Evolutionary conservation across 2,329 filamentous ascomycete species (phyloP).

Genomic region (Fusarium robinianum): DNA sequence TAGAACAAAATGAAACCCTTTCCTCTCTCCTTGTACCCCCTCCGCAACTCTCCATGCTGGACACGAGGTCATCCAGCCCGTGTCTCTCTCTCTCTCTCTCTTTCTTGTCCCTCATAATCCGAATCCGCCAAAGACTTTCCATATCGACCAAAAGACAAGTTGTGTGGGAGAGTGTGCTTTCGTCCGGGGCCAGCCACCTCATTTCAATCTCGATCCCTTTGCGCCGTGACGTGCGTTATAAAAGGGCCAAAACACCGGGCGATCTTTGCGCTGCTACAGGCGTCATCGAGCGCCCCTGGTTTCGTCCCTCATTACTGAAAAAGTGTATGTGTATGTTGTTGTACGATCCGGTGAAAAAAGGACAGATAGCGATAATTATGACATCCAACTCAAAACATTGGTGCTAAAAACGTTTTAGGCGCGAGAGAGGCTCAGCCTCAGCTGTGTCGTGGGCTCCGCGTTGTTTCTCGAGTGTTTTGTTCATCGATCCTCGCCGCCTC

Average conservation of each 20-base stretch:
- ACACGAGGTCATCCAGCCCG: constrained; percentile 27
- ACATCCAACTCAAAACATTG: constrained; percentile 35
- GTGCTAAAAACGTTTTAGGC: constrained; percentile 28
- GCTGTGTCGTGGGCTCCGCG: constrained; percentile 31
- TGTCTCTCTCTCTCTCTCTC: constrained; percentile 15
- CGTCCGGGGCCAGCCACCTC: constrained; percentile 31
- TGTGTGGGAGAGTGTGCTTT: constrained; percentile 33
- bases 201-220: constrained; percentile 35
- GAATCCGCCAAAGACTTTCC: constrained; percentile 30
- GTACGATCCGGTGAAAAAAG: constrained; percentile 29
- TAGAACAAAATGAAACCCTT: constrained; percentile 32
- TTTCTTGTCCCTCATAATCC: constrained; percentile 20
- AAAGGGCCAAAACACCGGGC: constrained; percentile 24
- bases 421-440: constrained; percentile 32
- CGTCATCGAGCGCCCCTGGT: constrained; percentile 30
- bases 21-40: constrained; percentile 16
- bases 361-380: constrained; percentile 36
- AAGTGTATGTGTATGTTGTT: constrained; percentile 31
- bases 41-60: constrained; percentile 12
- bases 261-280: constrained; percentile 28
- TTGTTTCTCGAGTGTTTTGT: constrained; percentile 24
- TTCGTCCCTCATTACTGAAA: constrained; percentile 37
- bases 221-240: constrained; percentile 32
- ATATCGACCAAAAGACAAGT: constrained; percentile 29
- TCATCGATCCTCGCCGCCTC: constrained; percentile 62